A percentile compares a stretch with the other conserved stretches of the same genome.
Conservation (phyloP, 805 yeast species). For the Metschnikowia vanudenii region DNA sequence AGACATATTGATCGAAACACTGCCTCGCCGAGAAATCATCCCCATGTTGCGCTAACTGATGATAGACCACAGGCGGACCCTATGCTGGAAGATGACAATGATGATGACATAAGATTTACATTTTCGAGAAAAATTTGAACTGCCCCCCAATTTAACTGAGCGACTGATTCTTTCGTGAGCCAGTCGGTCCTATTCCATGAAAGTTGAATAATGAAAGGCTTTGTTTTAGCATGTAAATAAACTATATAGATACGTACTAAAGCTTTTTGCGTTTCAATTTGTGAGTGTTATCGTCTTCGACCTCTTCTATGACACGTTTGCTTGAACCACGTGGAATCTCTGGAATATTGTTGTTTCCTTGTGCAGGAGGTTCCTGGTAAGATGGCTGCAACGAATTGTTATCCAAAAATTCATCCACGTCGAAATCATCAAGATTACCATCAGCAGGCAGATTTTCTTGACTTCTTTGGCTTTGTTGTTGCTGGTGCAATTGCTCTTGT, state of each 20-base stretch:
- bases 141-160: background rate
- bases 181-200: too few relatives aligned
- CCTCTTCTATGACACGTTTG: constrained; percentile 15
- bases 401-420: constrained; percentile 32
- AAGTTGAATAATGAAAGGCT: background rate
- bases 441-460: constrained; percentile 9
- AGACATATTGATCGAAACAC: background rate
- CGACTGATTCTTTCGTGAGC: background rate
- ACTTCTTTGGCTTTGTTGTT: constrained; percentile 12
- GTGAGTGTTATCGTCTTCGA: constrained; percentile 9
- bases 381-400: constrained; percentile 10
- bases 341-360: background rate
- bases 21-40: background rate
- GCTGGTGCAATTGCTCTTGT: constrained; percentile 20
- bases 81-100: constrained; percentile 4
- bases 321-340: background rate
- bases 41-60: background rate
- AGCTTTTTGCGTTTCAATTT: constrained; percentile 1
- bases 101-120: constrained; percentile 12
- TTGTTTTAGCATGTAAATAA: background rate
- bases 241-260: background rate
- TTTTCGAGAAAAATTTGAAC: constrained; percentile 14
- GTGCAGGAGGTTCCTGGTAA: constrained; percentile 1
- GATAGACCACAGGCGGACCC: background rate
- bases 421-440: constrained; percentile 27